Base-by-base conservation (phyloP, 805 yeast species). In the Candida patagonica region DNA sequence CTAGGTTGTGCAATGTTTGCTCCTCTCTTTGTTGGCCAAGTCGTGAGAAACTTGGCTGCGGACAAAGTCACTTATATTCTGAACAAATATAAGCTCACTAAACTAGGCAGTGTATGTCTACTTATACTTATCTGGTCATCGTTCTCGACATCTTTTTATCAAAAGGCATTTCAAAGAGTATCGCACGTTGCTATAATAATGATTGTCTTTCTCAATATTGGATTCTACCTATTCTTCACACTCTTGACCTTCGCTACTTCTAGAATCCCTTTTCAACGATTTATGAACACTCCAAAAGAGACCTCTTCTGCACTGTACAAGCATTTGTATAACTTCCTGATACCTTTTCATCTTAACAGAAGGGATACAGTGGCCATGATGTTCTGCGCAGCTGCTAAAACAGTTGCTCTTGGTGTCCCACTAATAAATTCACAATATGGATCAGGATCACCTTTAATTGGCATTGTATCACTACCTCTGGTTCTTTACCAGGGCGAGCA, bases 371-470 rank as follows among this genome's bases (percentile, higher is more conserved):
- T 84, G 26, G 70, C 88, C 9, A 71, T 87, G 37, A 72, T 86
- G 80, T 69, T 85, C 43, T 84, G 95, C 60, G 95, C 94, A 8
- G 89, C 94, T 4, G 95, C 96, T 2, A 87, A 86, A 59, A 86
- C 95, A 1, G 95, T 94, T 0, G 95, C 95, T 0, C 65, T 86
- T 38, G 96, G 95, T 26, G 94, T 86, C 3, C 81, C 94, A 1
- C 65, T 86, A 37, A 68, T 81, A n/a, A 68, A 87, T 1, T 74
- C 89, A 0, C 89, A 82, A 56, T 86, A 84, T 56, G 94, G 94
- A 12, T 60, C 73, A 4, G 53, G 68, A 33, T 74, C 72, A 50
- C 65, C 70, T 7, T 25, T 49, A 7, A 49, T 44, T 2, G 95
- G 95, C 13, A 71, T 73, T 38, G 60, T 87, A 30, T 63, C 87